Base-by-base conservation (phyloP, 1,284 basidiomycete genomes). In the Neonothopanus nambi region DNA sequence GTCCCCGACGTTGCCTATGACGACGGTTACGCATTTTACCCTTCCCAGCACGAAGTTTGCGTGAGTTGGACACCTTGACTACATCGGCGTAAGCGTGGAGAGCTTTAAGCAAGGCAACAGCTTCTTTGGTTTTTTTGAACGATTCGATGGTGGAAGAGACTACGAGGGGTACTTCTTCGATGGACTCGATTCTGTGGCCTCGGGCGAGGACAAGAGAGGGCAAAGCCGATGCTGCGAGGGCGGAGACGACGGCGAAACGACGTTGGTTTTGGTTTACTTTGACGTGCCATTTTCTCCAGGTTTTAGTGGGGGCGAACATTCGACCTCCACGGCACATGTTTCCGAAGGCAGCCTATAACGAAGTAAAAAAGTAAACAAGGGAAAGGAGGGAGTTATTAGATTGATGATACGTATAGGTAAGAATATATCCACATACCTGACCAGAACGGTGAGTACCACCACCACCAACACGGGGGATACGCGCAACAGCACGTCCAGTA, bases 321-420 rank as follows among this genome's bases (percentile, higher is more conserved):
- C 96, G 95, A 84, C 96, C 97, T 71, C 96, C 95, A 76, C 95
- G 91, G 82, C 94, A 97, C 95, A 98, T 97, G 89, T 98, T 97
- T 72, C 96, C 97, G 80, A 99, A 98, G 39, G 96, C 95, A 72
- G 93, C 97, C 90, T 94, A n/a, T n/a, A n/a, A n/a, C n/a, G n/a
- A n/a, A n/a, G n/a, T n/a, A n/a, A n/a, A n/a, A n/a, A n/a, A n/a
- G n/a, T n/a, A n/a, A n/a, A n/a, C n/a, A n/a, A 41, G 33, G 5
- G n/a, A 57, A 42, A 18, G 37, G 30, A 33, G 6, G 20, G 37
- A 23, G 24, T 26, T 30, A 41, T 8, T 18, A 47, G 7, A 48
- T 47, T 36, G 38, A 58, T 9, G 12, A 48, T 18, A 3, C 15
- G 1, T 3, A 28, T 12, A 13, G 1, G 51, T 15, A n/a, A 33